Percentiles rank a stretch among this genome's conserved stretches.
These are phyloP conservation scores for Talaromyces nanjingensis DNA, from an alignment of 495 filamentous ascomycete species.

Conservation along the genomic window DNA sequence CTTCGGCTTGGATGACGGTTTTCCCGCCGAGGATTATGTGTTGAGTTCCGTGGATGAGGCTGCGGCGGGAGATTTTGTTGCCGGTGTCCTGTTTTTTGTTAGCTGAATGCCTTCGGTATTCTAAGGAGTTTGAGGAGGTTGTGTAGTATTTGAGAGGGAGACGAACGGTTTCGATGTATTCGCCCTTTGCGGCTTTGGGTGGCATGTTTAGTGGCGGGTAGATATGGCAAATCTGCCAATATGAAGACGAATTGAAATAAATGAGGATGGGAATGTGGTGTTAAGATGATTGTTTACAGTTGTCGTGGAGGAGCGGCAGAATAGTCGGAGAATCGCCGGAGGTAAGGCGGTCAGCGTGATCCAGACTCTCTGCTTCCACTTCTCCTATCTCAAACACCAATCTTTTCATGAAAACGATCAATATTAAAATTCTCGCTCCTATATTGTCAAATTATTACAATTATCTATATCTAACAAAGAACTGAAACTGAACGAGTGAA, in stretches of 20 bases:
- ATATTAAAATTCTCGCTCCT: too few species aligned
- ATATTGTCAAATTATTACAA: too few species aligned
- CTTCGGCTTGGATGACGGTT: slow-evolving; percentile 87
- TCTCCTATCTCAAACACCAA: too few species aligned
- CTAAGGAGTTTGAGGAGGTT: too few species aligned
- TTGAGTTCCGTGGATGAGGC: slow-evolving; percentile 83
- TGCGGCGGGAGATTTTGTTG: slow-evolving; percentile 93
- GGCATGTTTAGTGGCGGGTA: slow-evolving; percentile 47
- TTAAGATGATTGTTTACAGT: background rate
- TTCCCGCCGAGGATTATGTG: slow-evolving; percentile 97
- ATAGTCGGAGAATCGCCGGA: background rate
- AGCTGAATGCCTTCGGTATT: background rate
- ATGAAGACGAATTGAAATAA: background rate
- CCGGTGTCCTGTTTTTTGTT: slow-evolving; percentile 67
- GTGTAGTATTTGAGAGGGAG: too few species aligned
- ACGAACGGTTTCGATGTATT: slow-evolving; percentile 93
- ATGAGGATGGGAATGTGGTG: background rate
- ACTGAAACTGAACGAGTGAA: background rate
- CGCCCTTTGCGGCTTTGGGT: slow-evolving; percentile 69
- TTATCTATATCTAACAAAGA: background rate
- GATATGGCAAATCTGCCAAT: background rate
- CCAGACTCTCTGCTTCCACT: too few species aligned
- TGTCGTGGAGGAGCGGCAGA: background rate
- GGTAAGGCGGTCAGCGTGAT: slow-evolving; percentile 1
- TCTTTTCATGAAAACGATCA: too few species aligned